Conservation (phyloP, 2,329 filamentous ascomycete genomes). For the Pestalotiopsis sp. region DNA sequence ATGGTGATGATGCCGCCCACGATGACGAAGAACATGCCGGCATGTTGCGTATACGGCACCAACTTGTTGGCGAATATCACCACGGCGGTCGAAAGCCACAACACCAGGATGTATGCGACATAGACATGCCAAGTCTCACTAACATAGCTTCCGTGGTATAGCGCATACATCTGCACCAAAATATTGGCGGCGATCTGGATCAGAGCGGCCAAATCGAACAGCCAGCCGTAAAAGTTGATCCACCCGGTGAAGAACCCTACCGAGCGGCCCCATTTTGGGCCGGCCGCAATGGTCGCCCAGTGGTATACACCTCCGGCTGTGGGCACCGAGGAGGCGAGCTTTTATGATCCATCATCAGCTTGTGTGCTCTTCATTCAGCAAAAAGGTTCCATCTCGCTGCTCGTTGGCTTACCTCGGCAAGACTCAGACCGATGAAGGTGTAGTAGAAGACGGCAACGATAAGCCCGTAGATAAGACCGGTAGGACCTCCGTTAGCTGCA, state of each 20-base stretch:
- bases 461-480: slow-evolving; percentile 44
- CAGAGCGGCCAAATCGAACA: slow-evolving; percentile 63
- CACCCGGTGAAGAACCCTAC: slow-evolving; percentile 50
- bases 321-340: slow-evolving; percentile 64
- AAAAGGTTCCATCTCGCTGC: slow-evolving; percentile 21
- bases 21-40: slow-evolving; percentile 59
- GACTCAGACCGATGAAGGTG: slow-evolving; percentile 42
- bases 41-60: slow-evolving; percentile 53
- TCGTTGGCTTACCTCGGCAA: slow-evolving; percentile 33
- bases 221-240: slow-evolving; percentile 63
- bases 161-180: slow-evolving; percentile 61
- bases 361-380: slow-evolving; percentile 18
- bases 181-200: slow-evolving; percentile 62
- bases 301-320: slow-evolving; percentile 64
- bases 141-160: slow-evolving; percentile 57
- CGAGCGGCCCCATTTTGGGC: slow-evolving; percentile 54
- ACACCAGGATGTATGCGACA: slow-evolving; percentile 57
- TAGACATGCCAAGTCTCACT: slow-evolving; percentile 61
- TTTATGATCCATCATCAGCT: slow-evolving; percentile 24
- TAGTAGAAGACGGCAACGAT: slow-evolving; percentile 47
- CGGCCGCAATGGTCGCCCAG: slow-evolving; percentile 62
- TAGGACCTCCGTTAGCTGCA: slow-evolving; percentile 44
- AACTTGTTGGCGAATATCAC: slow-evolving; percentile 60
- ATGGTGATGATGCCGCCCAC: slow-evolving; percentile 55
- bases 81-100: slow-evolving; percentile 53